Evolutionary conservation across 2,329 filamentous ascomycete species (phyloP).

Genomic region (Xylariaceae sp.): DNA sequence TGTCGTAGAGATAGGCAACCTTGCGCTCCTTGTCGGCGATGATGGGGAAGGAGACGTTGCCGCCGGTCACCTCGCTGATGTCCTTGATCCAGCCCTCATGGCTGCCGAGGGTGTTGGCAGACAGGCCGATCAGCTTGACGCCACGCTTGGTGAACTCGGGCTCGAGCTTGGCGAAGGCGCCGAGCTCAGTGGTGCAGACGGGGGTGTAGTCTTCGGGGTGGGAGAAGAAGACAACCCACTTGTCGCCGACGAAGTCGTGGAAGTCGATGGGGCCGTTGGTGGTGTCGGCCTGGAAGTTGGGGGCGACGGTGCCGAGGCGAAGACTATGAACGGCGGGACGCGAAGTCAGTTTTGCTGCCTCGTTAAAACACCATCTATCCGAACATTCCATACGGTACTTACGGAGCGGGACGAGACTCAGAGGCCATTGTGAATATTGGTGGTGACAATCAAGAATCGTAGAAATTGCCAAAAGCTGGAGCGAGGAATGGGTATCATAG

Average conservation of each 20-base stretch:
- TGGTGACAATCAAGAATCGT: background rate
- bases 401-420: slow-evolving; percentile 29
- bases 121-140: slow-evolving; percentile 88
- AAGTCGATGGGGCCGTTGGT: slow-evolving; percentile 77
- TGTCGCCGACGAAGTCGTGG: slow-evolving; percentile 76
- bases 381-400: slow-evolving; percentile 15
- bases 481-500: slow-evolving; percentile 13
- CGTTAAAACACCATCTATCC: background rate
- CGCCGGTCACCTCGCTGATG: slow-evolving; percentile 74
- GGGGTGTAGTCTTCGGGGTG: slow-evolving; percentile 91
- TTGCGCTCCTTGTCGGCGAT: slow-evolving; percentile 77
- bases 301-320: slow-evolving; percentile 65
- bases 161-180: slow-evolving; percentile 86
- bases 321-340: slow-evolving; percentile 41
- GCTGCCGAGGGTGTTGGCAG: slow-evolving; percentile 79
- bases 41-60: slow-evolving; percentile 71
- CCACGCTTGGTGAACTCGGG: slow-evolving; percentile 82
- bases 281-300: slow-evolving; percentile 82
- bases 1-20: slow-evolving; percentile 74
- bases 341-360: background rate
- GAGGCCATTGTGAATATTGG: slow-evolving; percentile 24
- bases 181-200: slow-evolving; percentile 93
- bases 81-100: slow-evolving; percentile 91
- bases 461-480: background rate
- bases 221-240: slow-evolving; percentile 80